phyloP scores from a whole-genome alignment of 2,329 filamentous ascomycete species.

The Diaporthe ilicicola region DNA sequence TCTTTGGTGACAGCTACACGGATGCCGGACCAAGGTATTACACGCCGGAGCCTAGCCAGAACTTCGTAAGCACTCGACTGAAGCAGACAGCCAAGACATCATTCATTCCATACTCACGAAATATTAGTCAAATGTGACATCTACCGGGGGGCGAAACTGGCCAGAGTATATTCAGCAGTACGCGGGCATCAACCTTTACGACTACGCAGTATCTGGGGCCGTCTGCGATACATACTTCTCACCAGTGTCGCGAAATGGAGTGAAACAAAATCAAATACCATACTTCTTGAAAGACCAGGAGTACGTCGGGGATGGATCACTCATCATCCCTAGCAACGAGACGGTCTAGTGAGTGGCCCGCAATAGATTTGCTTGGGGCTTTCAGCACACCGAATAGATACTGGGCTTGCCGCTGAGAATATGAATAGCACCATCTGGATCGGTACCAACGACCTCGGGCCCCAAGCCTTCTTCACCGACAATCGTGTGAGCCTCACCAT shows the following conservation, averaged over 20 bases:
- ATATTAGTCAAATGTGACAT: constrained; percentile 17
- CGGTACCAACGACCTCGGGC: constrained; percentile 68
- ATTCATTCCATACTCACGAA: not conserved
- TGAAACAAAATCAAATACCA: constrained; percentile 33
- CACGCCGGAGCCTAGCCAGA: constrained; percentile 25
- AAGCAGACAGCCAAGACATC: not conserved
- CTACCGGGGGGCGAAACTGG: constrained; percentile 34
- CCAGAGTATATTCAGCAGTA: constrained; percentile 35
- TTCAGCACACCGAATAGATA: not conserved
- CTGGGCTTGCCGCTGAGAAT: not conserved
- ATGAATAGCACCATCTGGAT: constrained; percentile 59
- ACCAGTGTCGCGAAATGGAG: constrained; percentile 19
- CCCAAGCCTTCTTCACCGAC: constrained; percentile 61
- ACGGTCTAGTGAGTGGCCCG: constrained; percentile 26
- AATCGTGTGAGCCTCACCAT: constrained; percentile 57
- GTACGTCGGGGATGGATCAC: constrained; percentile 21
- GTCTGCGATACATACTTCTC: constrained; percentile 35
- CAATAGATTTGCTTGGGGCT: not conserved
- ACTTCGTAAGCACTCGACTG: not conserved
- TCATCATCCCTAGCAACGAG: constrained; percentile 22
- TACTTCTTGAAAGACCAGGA: constrained; percentile 32
- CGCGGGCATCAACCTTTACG: constrained; percentile 32
- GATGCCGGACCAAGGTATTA: constrained; percentile 30
- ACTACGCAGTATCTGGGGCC: constrained; percentile 38
- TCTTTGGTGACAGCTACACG: constrained; percentile 32